phyloP scores from a whole-genome alignment of 371 early-diverging fungal genomes.

The Rhizopus delemar region DNA sequence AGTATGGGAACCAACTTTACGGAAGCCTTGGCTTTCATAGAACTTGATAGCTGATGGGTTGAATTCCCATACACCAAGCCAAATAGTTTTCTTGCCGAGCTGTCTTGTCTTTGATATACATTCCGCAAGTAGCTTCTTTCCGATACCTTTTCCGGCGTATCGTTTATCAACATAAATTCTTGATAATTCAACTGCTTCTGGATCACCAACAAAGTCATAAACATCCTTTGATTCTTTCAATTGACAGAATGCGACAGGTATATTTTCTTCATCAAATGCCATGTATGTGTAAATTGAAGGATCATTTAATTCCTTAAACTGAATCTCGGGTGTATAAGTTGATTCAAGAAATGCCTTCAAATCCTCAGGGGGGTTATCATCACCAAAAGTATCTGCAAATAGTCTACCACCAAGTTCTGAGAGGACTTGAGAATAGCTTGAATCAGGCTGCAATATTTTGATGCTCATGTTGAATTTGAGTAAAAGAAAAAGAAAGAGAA shows the following conservation, averaged over 20 bases:
- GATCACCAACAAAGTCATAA: slow-evolving; percentile 28
- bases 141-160: slow-evolving; percentile 28
- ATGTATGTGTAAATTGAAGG: slow-evolving; percentile 22
- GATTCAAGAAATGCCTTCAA: slow-evolving; percentile 20
- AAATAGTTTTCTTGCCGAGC: slow-evolving; percentile 29
- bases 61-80: slow-evolving; percentile 44
- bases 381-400: slow-evolving; percentile 26
- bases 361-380: slow-evolving; percentile 17
- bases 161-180: slow-evolving; percentile 33
- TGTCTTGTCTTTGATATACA: slow-evolving; percentile 15
- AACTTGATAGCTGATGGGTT: slow-evolving; percentile 31
- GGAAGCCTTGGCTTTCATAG: slow-evolving; percentile 27
- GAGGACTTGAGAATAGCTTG: slow-evolving; percentile 14
- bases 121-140: slow-evolving; percentile 16
- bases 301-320: slow-evolving; percentile 23
- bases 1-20: slow-evolving; percentile 26
- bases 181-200: slow-evolving; percentile 30
- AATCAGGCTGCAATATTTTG: slow-evolving; percentile 6
- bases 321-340: slow-evolving; percentile 20
- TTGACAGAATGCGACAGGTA: slow-evolving; percentile 32
- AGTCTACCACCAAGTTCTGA: slow-evolving; percentile 18
- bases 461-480: slow-evolving; percentile 8
- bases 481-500: not conserved
- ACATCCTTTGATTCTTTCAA: slow-evolving; percentile 18
- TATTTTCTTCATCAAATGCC: slow-evolving; percentile 16